Percentiles rank a stretch among this genome's conserved stretches.
These are phyloP conservation scores for Spergularia bocconei DNA, from an alignment of 148 eudicot genomes.

Conservation along the genomic window DNA sequence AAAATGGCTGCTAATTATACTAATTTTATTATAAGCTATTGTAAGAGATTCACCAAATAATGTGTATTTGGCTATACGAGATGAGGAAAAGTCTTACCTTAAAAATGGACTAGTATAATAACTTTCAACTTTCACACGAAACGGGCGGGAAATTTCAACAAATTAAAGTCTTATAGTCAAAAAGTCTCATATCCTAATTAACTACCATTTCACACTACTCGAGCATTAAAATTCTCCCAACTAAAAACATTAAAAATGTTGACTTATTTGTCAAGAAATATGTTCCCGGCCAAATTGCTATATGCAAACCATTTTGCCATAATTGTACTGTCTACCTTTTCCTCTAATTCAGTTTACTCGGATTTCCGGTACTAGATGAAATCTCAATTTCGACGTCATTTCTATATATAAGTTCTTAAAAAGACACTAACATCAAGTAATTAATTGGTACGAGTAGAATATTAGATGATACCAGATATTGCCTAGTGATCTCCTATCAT, in stretches of 20 bases:
- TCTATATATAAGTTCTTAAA: too few relatives aligned
- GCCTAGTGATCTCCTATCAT: too few relatives aligned
- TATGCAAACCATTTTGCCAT: too few relatives aligned
- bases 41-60: slow-evolving; percentile 21
- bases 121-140: slow-evolving; percentile 24
- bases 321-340: too few relatives aligned
- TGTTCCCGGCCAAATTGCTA: neutral
- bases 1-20: neutral
- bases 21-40: neutral
- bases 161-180: slow-evolving; percentile 3
- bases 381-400: too few relatives aligned
- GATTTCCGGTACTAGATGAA: too few relatives aligned
- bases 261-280: neutral
- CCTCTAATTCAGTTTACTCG: too few relatives aligned
- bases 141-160: slow-evolving; percentile 16
- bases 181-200: slow-evolving; percentile 11
- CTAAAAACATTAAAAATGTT: neutral
- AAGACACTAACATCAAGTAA: too few relatives aligned
- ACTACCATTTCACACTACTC: neutral
- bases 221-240: neutral
- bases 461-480: too few relatives aligned
- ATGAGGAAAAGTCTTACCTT: slow-evolving; percentile 22
- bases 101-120: neutral
- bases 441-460: too few relatives aligned
- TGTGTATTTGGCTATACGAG: slow-evolving; percentile 17